Evolutionary conservation across 2,329 filamentous ascomycete species (phyloP).

Genomic region (Diatrype stigma): DNA sequence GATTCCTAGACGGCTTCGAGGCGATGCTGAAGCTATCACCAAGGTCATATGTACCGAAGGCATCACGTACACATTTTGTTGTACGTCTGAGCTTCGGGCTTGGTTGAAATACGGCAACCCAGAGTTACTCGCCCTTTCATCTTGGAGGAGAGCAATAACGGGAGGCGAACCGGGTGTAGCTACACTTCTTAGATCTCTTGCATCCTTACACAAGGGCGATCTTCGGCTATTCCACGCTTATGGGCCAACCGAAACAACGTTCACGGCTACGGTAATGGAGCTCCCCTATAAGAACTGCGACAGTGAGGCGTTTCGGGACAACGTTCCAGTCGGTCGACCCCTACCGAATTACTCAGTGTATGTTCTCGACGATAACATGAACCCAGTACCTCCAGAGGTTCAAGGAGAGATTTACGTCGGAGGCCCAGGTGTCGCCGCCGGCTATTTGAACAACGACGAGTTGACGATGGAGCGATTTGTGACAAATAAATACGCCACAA

Average conservation of each 20-base stretch:
- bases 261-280: background rate
- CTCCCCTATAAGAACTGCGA: background rate
- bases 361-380: slow-evolving; percentile 33
- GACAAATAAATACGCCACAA: background rate
- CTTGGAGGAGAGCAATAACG: slow-evolving; percentile 9
- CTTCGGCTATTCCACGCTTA: slow-evolving; percentile 20
- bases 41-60: background rate
- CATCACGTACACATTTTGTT: background rate
- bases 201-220: background rate
- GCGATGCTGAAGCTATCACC: background rate
- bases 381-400: slow-evolving; percentile 29
- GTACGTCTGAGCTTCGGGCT: background rate
- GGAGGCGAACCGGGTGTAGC: slow-evolving; percentile 6
- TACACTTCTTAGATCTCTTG: slow-evolving; percentile 7
- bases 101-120: background rate
- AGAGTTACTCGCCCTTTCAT: background rate
- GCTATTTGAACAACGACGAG: slow-evolving; percentile 30
- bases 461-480: slow-evolving; percentile 3
- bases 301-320: background rate
- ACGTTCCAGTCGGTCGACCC: background rate
- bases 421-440: slow-evolving; percentile 34
- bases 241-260: slow-evolving; percentile 22
- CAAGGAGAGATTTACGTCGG: slow-evolving; percentile 39
- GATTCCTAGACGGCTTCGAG: background rate
- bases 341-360: slow-evolving; percentile 33